Evolutionary conservation across 73 alveolate genomes (phyloP).

Genomic region (Blepharisma stoltei): DNA sequence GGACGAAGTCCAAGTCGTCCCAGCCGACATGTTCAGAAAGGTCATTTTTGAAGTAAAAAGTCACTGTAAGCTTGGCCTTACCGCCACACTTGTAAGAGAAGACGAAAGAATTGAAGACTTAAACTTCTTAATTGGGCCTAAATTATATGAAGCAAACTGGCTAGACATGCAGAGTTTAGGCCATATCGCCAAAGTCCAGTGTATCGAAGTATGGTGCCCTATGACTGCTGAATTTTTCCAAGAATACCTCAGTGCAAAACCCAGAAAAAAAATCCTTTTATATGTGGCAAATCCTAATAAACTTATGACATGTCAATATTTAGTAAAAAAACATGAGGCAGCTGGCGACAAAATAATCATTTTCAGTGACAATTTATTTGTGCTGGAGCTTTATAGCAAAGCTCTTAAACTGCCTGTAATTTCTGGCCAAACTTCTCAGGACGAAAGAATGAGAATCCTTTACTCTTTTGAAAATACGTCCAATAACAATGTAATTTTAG

Average conservation of each 20-base stretch:
- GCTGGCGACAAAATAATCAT: conserved; percentile 92
- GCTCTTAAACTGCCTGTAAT: conserved; percentile 57
- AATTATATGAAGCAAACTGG: conserved; percentile 99
- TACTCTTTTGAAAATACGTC: conserved; percentile 58
- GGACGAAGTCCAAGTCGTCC: conserved; percentile 98
- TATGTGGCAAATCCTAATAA: conserved; percentile 87
- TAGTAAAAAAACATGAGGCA: conserved; percentile 64
- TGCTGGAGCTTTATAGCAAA: conserved; percentile 65
- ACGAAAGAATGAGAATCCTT: conserved; percentile 62
- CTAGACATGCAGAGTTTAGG: conserved; percentile 87
- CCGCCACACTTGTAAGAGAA: conserved; percentile 98
- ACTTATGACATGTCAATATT: conserved; percentile 73
- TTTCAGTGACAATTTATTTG: conserved; percentile 88
- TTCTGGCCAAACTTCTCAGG: conserved; percentile 54
- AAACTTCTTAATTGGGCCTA: conserved; percentile 93
- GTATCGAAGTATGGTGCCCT: conserved; percentile 92
- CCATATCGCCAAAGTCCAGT: conserved; percentile 82
- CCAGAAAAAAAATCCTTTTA: conserved; percentile 56
- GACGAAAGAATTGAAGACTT: conserved; percentile 60
- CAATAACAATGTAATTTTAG: conserved; percentile 63
- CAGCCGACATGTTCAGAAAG: conserved; percentile 86
- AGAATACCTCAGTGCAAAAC: conserved; percentile 65
- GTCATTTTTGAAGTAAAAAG: conserved; percentile 57
- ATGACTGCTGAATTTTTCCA: conserved; percentile 85
- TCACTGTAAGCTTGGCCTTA: conserved; percentile 96